Base-by-base conservation (phyloP, 1,139 yeast genomes). In the Geotrichum carabidarum region DNA sequence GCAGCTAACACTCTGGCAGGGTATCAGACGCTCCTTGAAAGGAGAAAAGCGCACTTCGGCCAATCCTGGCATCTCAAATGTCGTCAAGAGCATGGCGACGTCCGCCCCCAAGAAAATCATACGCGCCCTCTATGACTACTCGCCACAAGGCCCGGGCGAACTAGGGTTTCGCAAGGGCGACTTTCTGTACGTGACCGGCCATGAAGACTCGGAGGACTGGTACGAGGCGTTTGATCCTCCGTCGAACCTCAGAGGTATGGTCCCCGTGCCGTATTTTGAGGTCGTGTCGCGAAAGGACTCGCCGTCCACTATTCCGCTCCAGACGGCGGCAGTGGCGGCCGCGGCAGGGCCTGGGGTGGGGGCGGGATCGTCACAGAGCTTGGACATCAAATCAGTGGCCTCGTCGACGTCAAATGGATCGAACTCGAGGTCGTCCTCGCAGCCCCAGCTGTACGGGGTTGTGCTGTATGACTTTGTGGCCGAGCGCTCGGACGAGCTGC, bases 181-280 rank as follows among this genome's bases (percentile, higher is more conserved):
- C 66, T 90, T 90, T 66, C 88, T 91, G 70, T 91, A 89, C 66
- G 94, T 93, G 6, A 74, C 83, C 22, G 78, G 79, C 50, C 80
- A 80, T 57, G 86, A 82, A 61, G 75, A 78, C 48, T 82, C 79
- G 55, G 73, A 78, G 48, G 88, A 86, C 50, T 89, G 95, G 93
- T 88, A 82, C 65, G 93, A 89, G 65, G 98, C 96, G 3, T 82
- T 83, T 53, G 91, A 91, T 68, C 98, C 98, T 12, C 81, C 87
- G 57, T 80, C 86, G 14, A 82, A 84, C 62, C 72, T 78, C 32
- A 78, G 80, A 55, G 99, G 99, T 0, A 81, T 87, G 81, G 98
- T 93, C 1, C 98, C 98, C 2, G 83, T 83, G 49, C 74, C 82
- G 30, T 85, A 86, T 69, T 93, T 93, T 69, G 95, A 90, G 70